Conservation (phyloP, 2,329 filamentous ascomycete genomes). For the Dactylellina sp. region DNA sequence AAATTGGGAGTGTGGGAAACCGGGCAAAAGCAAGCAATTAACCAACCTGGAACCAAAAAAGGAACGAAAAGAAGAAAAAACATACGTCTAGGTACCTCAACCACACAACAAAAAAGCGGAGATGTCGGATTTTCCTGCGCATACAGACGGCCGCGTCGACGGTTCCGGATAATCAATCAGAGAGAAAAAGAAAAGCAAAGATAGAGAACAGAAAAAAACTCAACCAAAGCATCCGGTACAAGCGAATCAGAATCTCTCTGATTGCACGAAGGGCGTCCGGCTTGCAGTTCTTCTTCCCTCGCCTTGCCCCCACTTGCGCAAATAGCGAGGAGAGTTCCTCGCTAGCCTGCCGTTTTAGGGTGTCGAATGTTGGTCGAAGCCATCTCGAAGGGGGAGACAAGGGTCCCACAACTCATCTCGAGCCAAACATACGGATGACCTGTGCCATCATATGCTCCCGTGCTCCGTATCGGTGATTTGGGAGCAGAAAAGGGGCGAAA, state of each 20-base stretch:
- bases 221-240: constrained; percentile 8
- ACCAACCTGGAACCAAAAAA: neutral
- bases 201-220: neutral
- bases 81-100: neutral
- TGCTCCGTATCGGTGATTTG: constrained; percentile 15
- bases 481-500: neutral
- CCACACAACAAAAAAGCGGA: constrained; percentile 23
- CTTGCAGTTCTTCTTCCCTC: neutral
- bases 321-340: constrained; percentile 6
- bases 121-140: constrained; percentile 41
- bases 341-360: neutral
- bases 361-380: constrained; percentile 14
- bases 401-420: constrained; percentile 14
- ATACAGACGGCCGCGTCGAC: constrained; percentile 31
- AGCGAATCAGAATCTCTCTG: neutral
- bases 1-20: constrained; percentile 17
- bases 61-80: constrained; percentile 4
- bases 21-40: constrained; percentile 11
- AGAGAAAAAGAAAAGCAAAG: neutral
- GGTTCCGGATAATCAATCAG: constrained; percentile 39
- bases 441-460: neutral
- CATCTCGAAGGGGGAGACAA: neutral
- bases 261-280: constrained; percentile 14
- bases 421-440: constrained; percentile 11
- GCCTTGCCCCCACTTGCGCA: too few species aligned